Percentiles rank a stretch among this genome's conserved stretches.
phyloP scores from a whole-genome alignment of 108 stramenopile species.

The Skeletonema tropicum region DNA sequence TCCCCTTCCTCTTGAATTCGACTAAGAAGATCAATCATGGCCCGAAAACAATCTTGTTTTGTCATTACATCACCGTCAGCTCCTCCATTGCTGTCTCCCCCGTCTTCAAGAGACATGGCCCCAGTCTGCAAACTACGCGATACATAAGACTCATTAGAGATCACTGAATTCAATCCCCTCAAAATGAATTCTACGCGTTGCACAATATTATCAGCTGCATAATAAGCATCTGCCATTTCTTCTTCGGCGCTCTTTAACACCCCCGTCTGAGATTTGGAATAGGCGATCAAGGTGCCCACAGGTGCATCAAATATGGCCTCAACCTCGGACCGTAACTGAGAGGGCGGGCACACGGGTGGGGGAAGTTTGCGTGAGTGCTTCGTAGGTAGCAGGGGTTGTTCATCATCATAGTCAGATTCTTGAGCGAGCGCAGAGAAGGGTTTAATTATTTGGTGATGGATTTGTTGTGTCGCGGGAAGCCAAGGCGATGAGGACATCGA shows the following conservation, averaged over 20 bases:
- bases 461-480: background rate
- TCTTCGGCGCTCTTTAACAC: slow-evolving; percentile 22
- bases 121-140: slow-evolving; percentile 22
- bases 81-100: slow-evolving; percentile 10
- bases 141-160: slow-evolving; percentile 36
- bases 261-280: slow-evolving; percentile 19
- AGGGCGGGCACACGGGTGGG: slow-evolving; percentile 64
- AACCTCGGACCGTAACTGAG: slow-evolving; percentile 54
- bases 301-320: slow-evolving; percentile 65
- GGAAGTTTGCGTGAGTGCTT: slow-evolving; percentile 71
- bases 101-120: slow-evolving; percentile 35
- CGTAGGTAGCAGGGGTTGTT: slow-evolving; percentile 54
- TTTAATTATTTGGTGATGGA: background rate
- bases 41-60: slow-evolving; percentile 42
- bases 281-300: slow-evolving; percentile 68
- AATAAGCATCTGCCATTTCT: slow-evolving; percentile 58
- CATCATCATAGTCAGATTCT: background rate
- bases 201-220: slow-evolving; percentile 53
- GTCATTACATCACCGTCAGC: slow-evolving; percentile 16
- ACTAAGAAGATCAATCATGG: slow-evolving; percentile 61
- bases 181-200: slow-evolving; percentile 67
- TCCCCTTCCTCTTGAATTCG: slow-evolving; percentile 64
- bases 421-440: slow-evolving; percentile 4
- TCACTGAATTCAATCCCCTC: slow-evolving; percentile 50
- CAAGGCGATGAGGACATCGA: background rate